These are phyloP conservation scores for Mrakia blollopis DNA, from an alignment of 768 basidiomycete genomes.

Conservation along the genomic window DNA sequence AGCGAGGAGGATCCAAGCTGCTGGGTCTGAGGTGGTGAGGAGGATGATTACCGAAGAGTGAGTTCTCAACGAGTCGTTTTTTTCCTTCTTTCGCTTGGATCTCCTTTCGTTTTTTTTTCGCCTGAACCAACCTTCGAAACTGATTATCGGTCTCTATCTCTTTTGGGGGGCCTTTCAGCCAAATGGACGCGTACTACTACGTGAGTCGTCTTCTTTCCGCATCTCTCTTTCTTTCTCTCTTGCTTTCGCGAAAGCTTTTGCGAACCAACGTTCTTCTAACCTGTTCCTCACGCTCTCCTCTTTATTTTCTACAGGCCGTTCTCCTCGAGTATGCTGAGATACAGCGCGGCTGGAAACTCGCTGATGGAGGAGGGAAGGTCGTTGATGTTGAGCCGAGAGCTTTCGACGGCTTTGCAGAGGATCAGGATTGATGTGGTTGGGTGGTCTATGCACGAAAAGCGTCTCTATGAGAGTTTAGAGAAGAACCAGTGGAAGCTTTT, in stretches of 20 bases:
- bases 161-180: neutral
- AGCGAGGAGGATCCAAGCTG: slow-evolving; percentile 10
- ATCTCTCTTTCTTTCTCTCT: neutral
- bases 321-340: slow-evolving; percentile 19
- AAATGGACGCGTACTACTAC: slow-evolving; percentile 5
- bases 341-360: slow-evolving; percentile 8
- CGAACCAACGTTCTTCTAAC: neutral
- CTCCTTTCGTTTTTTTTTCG: neutral
- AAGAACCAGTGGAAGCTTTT: too few species aligned
- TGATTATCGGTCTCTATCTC: neutral
- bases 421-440: too few species aligned
- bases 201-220: neutral
- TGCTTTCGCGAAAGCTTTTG: neutral
- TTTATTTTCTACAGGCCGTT: neutral
- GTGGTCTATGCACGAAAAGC: too few species aligned
- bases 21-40: neutral
- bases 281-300: neutral
- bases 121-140: too few species aligned
- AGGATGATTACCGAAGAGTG: slow-evolving; percentile 16
- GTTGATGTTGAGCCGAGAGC: neutral
- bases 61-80: neutral
- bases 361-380: slow-evolving; percentile 1
- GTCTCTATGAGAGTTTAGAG: too few species aligned
- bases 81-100: neutral
- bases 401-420: too few species aligned